Evolutionary conservation across 2,329 filamentous ascomycete species (phyloP).

Genomic region (Catunica adiposa): DNA sequence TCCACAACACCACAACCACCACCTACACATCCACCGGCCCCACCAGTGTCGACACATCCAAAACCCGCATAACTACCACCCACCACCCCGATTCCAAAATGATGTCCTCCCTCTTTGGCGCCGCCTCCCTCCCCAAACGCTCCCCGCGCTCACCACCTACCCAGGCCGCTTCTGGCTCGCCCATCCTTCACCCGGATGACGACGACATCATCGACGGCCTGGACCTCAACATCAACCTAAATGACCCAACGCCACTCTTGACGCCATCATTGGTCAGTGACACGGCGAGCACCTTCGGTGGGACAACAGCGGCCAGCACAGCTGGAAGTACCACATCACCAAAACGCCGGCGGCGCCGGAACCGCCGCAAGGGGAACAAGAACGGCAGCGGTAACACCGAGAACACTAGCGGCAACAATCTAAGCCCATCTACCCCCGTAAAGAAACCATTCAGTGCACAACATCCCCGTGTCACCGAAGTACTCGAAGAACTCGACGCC

Average conservation of each 20-base stretch:
- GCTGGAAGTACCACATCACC: constrained; percentile 1
- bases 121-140: constrained; percentile 7
- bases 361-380: neutral
- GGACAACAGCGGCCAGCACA: constrained; percentile 9
- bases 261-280: constrained; percentile 1
- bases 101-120: constrained; percentile 11
- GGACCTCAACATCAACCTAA: constrained; percentile 2
- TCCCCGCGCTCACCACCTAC: neutral
- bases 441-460: neutral
- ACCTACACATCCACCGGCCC: neutral
- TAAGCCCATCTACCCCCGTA: no score
- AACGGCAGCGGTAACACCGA: neutral
- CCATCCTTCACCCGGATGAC: constrained; percentile 10
- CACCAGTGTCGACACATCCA: neutral
- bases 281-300: constrained; percentile 7
- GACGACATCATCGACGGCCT: constrained; percentile 14
- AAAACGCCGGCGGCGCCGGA: constrained; percentile 4
- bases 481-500: constrained; percentile 1
- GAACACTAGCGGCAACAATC: neutral
- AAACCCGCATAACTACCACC: constrained; percentile 10
- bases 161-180: neutral
- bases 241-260: neutral
- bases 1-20: constrained; percentile 6
- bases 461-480: neutral
- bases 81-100: constrained; percentile 5